Evolutionary conservation across 2,329 filamentous ascomycete species (phyloP), one percentile per base, ranked within the genome.

Genomic region (Aspergillus candidus): DNA sequence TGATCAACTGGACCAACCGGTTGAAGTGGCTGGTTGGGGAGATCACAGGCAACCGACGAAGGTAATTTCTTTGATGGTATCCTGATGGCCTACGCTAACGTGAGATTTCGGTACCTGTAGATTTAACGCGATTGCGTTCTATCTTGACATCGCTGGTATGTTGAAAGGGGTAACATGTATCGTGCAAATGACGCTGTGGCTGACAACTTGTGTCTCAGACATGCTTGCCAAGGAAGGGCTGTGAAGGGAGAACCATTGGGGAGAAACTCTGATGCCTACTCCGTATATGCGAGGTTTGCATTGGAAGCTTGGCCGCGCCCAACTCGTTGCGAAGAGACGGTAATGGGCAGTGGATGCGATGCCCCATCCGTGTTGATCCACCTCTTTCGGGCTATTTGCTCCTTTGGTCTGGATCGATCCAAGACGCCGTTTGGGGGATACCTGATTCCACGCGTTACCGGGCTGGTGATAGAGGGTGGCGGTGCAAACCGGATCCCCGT

Each of bases 151-250:
- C 50, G 83, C 72, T 66, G 83, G 72, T 83, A 68, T 52, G 66
- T 55, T 12, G 36, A 15, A 27, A 4, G 22, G 10, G 22, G 30
- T 27, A 12, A 15, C 34, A 7, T 17, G 11, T 38, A 32, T 10
- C 35, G 12, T 29, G 8, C 22, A n/a, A 33, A 15, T 14, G 32
- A 55, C 43, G 32, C 34, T 43, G 44, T 35, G 34, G 34, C 34
- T 50, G 35, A 41, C 46, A 13, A 29, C 12, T 42, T 8, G 30
- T 11, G 27, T 31, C 40, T 17, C 14, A 62, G 68, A 86, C 56
- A 87, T 86, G 83, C 67, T 88, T 39, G 81, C 84, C 2, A 83
- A 82, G 55, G 82, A 87, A 58, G 81, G 78, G 2, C 54, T 72
- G 12, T 72, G 51, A 66, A 35, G 14, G 27, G 18, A 39, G 10